Base-by-base conservation (phyloP, 176 grass and related monocot genomes). In the Areca catechu region DNA sequence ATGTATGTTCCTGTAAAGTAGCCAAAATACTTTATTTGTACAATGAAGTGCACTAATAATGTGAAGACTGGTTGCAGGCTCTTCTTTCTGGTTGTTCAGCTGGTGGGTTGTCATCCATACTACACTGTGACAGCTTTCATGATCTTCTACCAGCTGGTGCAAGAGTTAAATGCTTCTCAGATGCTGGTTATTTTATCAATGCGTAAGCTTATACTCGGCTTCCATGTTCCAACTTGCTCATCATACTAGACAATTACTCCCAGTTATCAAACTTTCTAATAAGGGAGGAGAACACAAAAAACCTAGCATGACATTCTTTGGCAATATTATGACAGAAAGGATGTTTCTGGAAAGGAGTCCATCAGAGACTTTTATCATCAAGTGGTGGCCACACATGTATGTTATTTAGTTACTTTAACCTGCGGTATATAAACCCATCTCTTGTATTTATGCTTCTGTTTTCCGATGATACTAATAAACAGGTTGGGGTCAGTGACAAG, bases 71-170 rank as follows among this genome's bases (percentile, higher is more conserved):
- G 34, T 12, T 81, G 9, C 77, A 96, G 80, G 86, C 86, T 69
- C 59, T 96, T 56, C 82, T 90, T 74, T 96, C 91, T 56, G 91
- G 86, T 15, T 96, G 86, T 75, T 96, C 91, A 55, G 86, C 91
- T 77, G 91, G 91, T 24, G 86, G 74, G 24, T 84, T 96, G 71
- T 74, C 86, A 4, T 87, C 91, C 61, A 96, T 96, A 90, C 63
- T 96, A 21, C 91, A 96, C 61, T 96, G 91, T 48, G 86, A 96
- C 70, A 87, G 27, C 79, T 96, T 96, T 69, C 71, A 25, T 60
- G 78, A 72, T 53, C 77, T 96, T 48, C 60, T 96, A 48, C 83
- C 91, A 17, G 37, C 10, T 52, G 57, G 43, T 57, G 63, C 74
- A 20, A 82, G 65, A 25, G 80, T 90, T 65, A 96, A 90, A 82